These are phyloP conservation scores for Mucor mucedo DNA, from an alignment of 371 early-diverging fungal genomes.

Conservation along the genomic window DNA sequence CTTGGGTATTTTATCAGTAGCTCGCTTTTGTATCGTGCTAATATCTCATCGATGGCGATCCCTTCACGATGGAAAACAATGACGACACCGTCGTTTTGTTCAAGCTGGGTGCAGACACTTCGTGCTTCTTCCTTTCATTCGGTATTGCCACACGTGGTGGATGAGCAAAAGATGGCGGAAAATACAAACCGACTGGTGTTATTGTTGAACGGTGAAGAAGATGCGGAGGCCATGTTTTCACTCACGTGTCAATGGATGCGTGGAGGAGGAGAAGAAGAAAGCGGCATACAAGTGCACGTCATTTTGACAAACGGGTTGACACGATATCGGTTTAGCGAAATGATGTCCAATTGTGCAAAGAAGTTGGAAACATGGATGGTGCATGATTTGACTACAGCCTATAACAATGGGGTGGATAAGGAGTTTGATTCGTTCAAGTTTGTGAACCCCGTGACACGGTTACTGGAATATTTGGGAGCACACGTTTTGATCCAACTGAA, in stretches of 20 bases:
- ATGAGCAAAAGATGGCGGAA: slow-evolving; percentile 2
- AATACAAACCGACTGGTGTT: background rate
- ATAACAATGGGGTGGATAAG: slow-evolving; percentile 6
- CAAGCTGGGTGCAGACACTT: background rate
- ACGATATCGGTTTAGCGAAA: background rate
- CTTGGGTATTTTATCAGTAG: slow-evolving; percentile 42
- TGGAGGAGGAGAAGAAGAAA: background rate
- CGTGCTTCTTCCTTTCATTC: background rate
- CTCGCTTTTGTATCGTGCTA: slow-evolving; percentile 31
- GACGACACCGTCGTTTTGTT: background rate
- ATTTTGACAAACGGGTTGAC: slow-evolving; percentile 10
- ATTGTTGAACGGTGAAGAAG: background rate
- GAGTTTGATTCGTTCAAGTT: background rate
- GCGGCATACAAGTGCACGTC: slow-evolving; percentile 4
- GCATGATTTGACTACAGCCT: slow-evolving; percentile 8
- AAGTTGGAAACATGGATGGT: background rate
- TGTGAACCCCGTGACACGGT: slow-evolving; percentile 8
- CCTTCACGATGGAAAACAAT: slow-evolving; percentile 17
- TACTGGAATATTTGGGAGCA: slow-evolving; percentile 31
- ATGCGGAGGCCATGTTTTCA: slow-evolving; percentile 5
- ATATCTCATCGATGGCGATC: slow-evolving; percentile 37
- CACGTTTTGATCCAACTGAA: slow-evolving; percentile 31
- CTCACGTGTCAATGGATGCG: background rate
- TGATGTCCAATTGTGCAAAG: background rate
- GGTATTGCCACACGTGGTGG: slow-evolving; percentile 10